These are phyloP conservation scores for Knufia petricola DNA, from an alignment of 2,329 filamentous ascomycete species.

Conservation along the genomic window DNA sequence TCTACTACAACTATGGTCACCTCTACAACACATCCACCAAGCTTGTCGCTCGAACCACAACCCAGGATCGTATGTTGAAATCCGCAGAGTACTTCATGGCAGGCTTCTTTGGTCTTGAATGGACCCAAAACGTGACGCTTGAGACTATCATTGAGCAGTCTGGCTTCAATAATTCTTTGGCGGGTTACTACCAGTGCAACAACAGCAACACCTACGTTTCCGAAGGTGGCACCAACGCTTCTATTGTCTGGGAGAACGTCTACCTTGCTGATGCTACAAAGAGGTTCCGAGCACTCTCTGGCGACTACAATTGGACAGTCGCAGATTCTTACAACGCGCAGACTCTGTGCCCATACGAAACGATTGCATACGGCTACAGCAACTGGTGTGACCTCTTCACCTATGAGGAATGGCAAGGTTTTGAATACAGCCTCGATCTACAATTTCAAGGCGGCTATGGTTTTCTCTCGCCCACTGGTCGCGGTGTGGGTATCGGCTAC, in stretches of 20 bases:
- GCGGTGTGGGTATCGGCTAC: slow-evolving; percentile 48
- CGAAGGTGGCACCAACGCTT: slow-evolving; percentile 44
- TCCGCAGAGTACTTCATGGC: slow-evolving; percentile 69
- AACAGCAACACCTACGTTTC: slow-evolving; percentile 45
- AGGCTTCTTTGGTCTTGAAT: slow-evolving; percentile 68
- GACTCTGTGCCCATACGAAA: slow-evolving; percentile 67
- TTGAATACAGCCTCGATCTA: slow-evolving; percentile 62
- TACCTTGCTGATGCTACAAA: slow-evolving; percentile 58
- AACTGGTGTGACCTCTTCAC: slow-evolving; percentile 66
- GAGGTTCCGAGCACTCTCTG: slow-evolving; percentile 48
- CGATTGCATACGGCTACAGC: slow-evolving; percentile 62
- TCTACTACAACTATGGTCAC: slow-evolving; percentile 58
- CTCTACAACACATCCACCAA: slow-evolving; percentile 64
- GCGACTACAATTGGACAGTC: slow-evolving; percentile 54
- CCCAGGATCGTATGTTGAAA: slow-evolving; percentile 68
- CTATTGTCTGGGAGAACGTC: slow-evolving; percentile 49
- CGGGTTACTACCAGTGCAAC: slow-evolving; percentile 55
- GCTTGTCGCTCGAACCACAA: slow-evolving; percentile 64
- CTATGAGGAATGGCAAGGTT: slow-evolving; percentile 63
- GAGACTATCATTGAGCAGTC: slow-evolving; percentile 58
- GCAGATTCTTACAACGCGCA: slow-evolving; percentile 55
- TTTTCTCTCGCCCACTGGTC: slow-evolving; percentile 46
- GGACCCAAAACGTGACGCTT: slow-evolving; percentile 62
- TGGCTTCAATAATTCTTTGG: slow-evolving; percentile 61
- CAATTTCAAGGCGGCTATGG: slow-evolving; percentile 44